phyloP scores from a whole-genome alignment of 192 early-diverging fungal species.

The Irineochytrium annulatum region DNA sequence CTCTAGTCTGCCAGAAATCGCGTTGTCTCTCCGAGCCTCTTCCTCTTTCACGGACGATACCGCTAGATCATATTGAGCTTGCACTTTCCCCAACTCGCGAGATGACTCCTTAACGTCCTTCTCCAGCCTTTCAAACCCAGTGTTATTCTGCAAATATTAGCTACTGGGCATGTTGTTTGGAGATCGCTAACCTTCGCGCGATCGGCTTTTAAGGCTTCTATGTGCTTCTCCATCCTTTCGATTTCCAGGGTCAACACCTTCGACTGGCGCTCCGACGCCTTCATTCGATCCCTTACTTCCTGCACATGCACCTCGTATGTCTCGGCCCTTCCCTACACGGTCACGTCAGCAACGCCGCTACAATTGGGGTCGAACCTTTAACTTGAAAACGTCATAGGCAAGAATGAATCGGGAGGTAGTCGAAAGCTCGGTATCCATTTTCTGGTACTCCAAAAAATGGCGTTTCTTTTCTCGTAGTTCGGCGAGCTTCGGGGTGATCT shows the following conservation, averaged over 20 bases:
- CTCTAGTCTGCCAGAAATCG: too few relatives aligned
- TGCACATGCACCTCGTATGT: conserved; percentile 31
- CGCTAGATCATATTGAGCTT: conserved; percentile 82
- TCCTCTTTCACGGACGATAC: conserved; percentile 75
- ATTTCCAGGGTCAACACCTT: conserved; percentile 62
- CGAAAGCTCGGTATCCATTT: conserved; percentile 86
- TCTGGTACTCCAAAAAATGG: conserved; percentile 88
- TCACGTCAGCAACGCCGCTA: too few relatives aligned
- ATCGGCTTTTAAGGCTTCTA: conserved; percentile 40
- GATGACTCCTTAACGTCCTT: conserved; percentile 65
- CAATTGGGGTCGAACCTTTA: conserved; percentile 70
- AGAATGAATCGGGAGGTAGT: conserved; percentile 72
- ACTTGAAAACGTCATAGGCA: conserved; percentile 76
- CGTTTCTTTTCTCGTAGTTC: conserved; percentile 82
- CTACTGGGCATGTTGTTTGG: too few relatives aligned
- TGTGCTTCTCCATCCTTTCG: conserved; percentile 56
- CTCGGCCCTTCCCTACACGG: conserved; percentile 31
- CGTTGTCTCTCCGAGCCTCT: too few relatives aligned
- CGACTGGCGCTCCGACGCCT: conserved; percentile 40
- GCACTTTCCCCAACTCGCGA: conserved; percentile 76
- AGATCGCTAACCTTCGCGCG: conserved; percentile 20
- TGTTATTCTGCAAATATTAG: conserved; percentile 25
- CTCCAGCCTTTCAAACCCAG: conserved; percentile 69
- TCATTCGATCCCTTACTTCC: conserved; percentile 36
- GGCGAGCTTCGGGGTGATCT: conserved; percentile 91